Conservation (phyloP, 495 filamentous ascomycete species). For the Darksidea phi region DNA sequence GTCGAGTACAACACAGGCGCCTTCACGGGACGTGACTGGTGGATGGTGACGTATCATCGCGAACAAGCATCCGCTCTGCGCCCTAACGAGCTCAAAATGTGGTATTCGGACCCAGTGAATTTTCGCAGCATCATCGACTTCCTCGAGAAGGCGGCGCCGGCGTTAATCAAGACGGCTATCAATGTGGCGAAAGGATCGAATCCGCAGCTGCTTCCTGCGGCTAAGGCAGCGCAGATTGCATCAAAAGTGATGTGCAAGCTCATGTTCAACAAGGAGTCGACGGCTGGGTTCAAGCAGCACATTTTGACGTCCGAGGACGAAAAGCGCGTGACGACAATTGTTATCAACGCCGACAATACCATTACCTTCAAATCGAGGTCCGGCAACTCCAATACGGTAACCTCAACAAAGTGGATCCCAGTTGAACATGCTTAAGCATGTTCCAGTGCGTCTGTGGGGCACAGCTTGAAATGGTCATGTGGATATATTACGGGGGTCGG, state of each 20-base stretch:
- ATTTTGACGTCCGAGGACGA: slow-evolving; percentile 6
- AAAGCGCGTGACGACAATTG: background rate
- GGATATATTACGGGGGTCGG: no score
- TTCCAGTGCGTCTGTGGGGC: no score
- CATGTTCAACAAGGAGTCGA: slow-evolving; percentile 4
- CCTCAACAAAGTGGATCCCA: background rate
- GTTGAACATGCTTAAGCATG: slow-evolving; percentile 3
- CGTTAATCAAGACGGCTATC: slow-evolving; percentile 5
- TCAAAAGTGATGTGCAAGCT: background rate
- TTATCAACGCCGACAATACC: slow-evolving; percentile 3
- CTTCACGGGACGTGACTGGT: slow-evolving; percentile 2
- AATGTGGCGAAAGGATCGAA: background rate
- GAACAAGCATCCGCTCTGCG: background rate
- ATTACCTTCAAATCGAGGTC: slow-evolving; percentile 1
- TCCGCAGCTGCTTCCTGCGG: background rate
- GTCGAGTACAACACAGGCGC: slow-evolving; percentile 6
- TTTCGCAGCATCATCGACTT: slow-evolving; percentile 8
- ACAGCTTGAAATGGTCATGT: no score
- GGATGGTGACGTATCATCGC: slow-evolving; percentile 10
- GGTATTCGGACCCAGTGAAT: slow-evolving; percentile 2
- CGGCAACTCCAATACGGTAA: slow-evolving; percentile 1
- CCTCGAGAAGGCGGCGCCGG: background rate
- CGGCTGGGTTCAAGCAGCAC: slow-evolving; percentile 11
- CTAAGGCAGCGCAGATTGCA: background rate
- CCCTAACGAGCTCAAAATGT: background rate